Conservation (phyloP, 2,329 filamentous ascomycete genomes). For the Dichotomopilus funicola region DNA sequence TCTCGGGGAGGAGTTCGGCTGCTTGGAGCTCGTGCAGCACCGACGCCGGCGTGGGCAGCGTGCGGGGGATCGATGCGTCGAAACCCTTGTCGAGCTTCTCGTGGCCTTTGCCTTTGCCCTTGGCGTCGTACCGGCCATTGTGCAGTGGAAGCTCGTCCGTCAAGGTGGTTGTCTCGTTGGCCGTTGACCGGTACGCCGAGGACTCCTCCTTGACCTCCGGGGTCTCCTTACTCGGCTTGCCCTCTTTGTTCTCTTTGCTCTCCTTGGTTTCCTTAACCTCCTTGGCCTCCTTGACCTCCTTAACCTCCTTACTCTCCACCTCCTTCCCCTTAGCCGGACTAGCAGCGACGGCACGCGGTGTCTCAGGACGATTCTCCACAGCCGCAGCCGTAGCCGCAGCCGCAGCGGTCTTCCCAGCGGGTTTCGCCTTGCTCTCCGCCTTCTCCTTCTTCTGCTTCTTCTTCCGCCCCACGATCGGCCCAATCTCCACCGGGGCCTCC, state of each 20-base stretch:
- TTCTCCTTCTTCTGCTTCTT: constrained; percentile 81
- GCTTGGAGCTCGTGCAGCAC: constrained; percentile 35
- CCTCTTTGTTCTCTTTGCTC: constrained; percentile 18
- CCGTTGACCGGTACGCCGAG: constrained; percentile 25
- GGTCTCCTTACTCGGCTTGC: constrained; percentile 1
- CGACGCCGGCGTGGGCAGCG: constrained; percentile 28
- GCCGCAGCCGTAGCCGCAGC: constrained; percentile 24
- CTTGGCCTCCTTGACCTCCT: constrained; percentile 13
- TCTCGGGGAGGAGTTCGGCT: constrained; percentile 29
- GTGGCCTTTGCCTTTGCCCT: constrained; percentile 26
- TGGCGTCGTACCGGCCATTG: constrained; percentile 18
- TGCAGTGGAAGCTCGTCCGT: constrained; percentile 19
- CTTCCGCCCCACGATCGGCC: constrained; percentile 71
- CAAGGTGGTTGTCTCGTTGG: constrained; percentile 25
- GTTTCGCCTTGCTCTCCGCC: constrained; percentile 54
- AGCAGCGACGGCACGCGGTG: constrained; percentile 15
- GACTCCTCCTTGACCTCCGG: constrained; percentile 22
- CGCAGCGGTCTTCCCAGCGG: constrained; percentile 21
- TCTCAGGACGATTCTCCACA: constrained; percentile 24
- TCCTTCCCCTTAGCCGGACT: constrained; percentile 18
- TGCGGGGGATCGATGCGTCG: constrained; percentile 12
- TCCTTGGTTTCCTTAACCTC: constrained; percentile 9
- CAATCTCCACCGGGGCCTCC: constrained; percentile 52
- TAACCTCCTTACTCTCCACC: constrained; percentile 12
- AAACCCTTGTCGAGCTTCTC: constrained; percentile 6